Evolutionary conservation across 805 yeast genomes (phyloP), one percentile per base, ranked within the genome.

Genomic region (Metschnikowia koreensis): DNA sequence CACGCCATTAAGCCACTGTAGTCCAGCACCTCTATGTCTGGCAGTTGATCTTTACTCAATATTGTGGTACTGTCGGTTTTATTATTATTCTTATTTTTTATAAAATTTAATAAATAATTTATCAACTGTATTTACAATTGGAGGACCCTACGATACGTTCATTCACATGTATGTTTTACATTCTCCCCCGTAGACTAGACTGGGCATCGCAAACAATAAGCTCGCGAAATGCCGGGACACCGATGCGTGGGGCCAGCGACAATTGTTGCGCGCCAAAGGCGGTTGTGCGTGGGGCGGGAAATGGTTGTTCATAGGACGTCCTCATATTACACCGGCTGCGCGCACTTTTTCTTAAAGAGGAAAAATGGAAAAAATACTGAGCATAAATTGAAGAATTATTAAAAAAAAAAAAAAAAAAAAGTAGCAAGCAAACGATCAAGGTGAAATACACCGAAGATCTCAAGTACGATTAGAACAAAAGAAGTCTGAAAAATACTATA

Each of bases 201-300:
- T 39, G 38, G 22, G 39, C 40, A 8, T 26, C 41, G 40, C 44
- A 17, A 33, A 46, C 34, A 33, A 40, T 40, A 26, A 17, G 31
- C 34, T 10, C 31, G 31, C 37, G 15, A 38, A 27, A 22, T 38
- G 43, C 36, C 49, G 29, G 36, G 47, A 17, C n/a, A 22, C 39
- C 33, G 38, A 48, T 29, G 50, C 44, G 44, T 41, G 36, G 44
- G 40, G 34, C 38, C 34, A 43, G 47, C 47, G 51, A 38, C 47
- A 48, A 48, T 43, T 48, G 46, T 47, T 37, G 42, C 46, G 51
- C 43, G 47, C 46, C 6, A 15, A 38, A 29, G 36, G 17, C 17
- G 42, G 12, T 29, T 41, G 46, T n/a, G 45, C 41, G 33, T 16
- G 44, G 36, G 50, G 28, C 13, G 45, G 27, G 16, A 36, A 44